Evolutionary conservation across 1,139 yeast genomes (phyloP).

Genomic region (Geotrichum aggregatum): DNA sequence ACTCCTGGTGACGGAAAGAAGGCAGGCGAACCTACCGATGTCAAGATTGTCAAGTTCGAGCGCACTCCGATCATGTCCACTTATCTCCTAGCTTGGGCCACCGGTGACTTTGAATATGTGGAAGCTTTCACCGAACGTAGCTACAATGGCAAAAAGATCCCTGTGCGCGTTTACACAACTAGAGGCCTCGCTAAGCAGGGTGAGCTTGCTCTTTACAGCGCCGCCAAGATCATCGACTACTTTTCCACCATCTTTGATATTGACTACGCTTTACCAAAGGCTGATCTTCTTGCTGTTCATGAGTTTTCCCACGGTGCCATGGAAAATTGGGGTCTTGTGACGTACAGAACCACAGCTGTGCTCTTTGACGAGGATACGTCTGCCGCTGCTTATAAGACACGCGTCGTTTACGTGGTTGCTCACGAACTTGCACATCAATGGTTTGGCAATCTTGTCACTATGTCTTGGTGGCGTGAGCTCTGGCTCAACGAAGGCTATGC

Average conservation of each 20-base stretch:
- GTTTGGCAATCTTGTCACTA: slow-evolving; percentile 79
- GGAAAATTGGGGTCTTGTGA: slow-evolving; percentile 78
- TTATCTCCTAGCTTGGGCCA: slow-evolving; percentile 70
- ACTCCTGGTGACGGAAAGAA: slow-evolving; percentile 48
- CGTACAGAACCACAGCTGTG: slow-evolving; percentile 67
- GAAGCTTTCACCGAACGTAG: slow-evolving; percentile 44
- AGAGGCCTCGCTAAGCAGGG: slow-evolving; percentile 62
- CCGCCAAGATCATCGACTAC: slow-evolving; percentile 64
- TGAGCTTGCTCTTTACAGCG: slow-evolving; percentile 55
- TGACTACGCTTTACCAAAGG: slow-evolving; percentile 64
- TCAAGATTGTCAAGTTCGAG: slow-evolving; percentile 45
- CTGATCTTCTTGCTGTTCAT: slow-evolving; percentile 71
- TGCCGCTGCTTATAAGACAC: slow-evolving; percentile 52
- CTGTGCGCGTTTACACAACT: slow-evolving; percentile 69
- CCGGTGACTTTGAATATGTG: slow-evolving; percentile 70
- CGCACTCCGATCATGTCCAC: slow-evolving; percentile 75
- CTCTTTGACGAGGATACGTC: slow-evolving; percentile 57
- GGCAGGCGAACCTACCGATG: slow-evolving; percentile 29
- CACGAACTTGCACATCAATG: slow-evolving; percentile 83
- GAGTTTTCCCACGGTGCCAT: slow-evolving; percentile 75
- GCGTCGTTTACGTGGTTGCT: slow-evolving; percentile 74
- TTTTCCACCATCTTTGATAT: slow-evolving; percentile 62
- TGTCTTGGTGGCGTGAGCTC: slow-evolving; percentile 84
- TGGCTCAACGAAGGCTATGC: slow-evolving; percentile 86
- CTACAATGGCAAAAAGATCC: slow-evolving; percentile 51